Conservation (phyloP, 768 basidiomycete species). For the Mycena galopus region DNA sequence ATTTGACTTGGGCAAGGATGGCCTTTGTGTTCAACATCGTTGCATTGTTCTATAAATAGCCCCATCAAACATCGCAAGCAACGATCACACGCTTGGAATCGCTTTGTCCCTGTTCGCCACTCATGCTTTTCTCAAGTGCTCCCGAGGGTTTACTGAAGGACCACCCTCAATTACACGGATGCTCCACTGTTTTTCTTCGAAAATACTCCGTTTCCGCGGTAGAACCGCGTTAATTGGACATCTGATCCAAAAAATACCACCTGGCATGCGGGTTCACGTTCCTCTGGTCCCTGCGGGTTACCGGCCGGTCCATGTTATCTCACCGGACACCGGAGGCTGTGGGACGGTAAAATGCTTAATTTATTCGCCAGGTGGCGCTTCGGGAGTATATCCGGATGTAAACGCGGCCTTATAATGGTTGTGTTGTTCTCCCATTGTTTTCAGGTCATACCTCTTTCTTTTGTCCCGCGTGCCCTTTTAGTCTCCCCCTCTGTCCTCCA, state of each 20-base stretch:
- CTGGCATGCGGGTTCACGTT: not conserved
- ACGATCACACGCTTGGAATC: not conserved
- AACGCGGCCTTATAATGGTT: conserved; percentile 15
- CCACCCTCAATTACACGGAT: conserved; percentile 6
- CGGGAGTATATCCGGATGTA: conserved; percentile 4
- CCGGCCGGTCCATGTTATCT: not conserved
- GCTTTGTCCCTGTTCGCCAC: not conserved
- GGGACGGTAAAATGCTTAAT: not conserved
- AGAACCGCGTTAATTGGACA: not conserved
- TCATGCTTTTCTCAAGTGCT: not conserved
- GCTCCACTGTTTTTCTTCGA: conserved; percentile 1
- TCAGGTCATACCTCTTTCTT: conserved; percentile 29
- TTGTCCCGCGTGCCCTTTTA: conserved; percentile 19
- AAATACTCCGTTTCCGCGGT: not conserved
- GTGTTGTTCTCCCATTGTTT: conserved; percentile 24
- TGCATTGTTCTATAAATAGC: conserved; percentile 16
- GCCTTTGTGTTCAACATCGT: conserved; percentile 51
- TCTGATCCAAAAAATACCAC: not conserved
- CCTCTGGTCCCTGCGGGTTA: not conserved
- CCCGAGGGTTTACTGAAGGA: not conserved
- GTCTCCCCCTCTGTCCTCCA: not conserved
- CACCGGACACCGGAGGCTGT: not conserved
- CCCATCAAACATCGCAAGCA: not conserved
- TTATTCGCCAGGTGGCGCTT: conserved; percentile 9
- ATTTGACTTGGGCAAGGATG: conserved; percentile 79